Evolutionary conservation across 768 basidiomycete species (phyloP).

Genomic region (Rhizopogon roseolus): DNA sequence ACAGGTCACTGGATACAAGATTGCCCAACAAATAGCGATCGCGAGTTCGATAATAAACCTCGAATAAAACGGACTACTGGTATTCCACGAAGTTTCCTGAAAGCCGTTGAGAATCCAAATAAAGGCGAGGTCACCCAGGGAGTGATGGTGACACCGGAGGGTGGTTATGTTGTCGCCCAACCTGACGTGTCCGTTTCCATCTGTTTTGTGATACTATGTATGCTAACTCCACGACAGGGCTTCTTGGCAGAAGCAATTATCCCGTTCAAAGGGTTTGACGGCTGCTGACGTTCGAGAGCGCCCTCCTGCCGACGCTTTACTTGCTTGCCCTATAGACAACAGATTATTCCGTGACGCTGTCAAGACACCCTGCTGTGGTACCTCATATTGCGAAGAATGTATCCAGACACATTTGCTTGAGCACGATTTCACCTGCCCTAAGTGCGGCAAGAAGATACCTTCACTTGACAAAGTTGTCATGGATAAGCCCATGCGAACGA

Average conservation of each 20-base stretch:
- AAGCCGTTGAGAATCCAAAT: slow-evolving; percentile 87
- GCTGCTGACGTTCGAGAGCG: slow-evolving; percentile 88
- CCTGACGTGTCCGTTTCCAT: slow-evolving; percentile 78
- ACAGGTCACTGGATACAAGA: slow-evolving; percentile 99
- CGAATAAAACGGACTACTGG: slow-evolving; percentile 98
- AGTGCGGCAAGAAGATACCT: slow-evolving; percentile 82
- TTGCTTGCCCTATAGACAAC: slow-evolving; percentile 89
- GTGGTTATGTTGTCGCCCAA: slow-evolving; percentile 95
- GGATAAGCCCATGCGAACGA: slow-evolving; percentile 77
- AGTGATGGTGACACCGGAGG: slow-evolving; percentile 98
- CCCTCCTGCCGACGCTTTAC: slow-evolving; percentile 68
- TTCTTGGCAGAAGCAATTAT: slow-evolving; percentile 92
- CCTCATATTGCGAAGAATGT: slow-evolving; percentile 93
- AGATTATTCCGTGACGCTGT: slow-evolving; percentile 92
- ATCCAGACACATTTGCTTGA: slow-evolving; percentile 92
- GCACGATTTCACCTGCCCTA: slow-evolving; percentile 91
- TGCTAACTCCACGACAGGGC: slow-evolving; percentile 43
- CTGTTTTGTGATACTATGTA: background rate
- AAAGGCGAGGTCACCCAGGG: slow-evolving; percentile 71
- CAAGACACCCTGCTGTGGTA: slow-evolving; percentile 92
- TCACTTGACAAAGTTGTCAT: slow-evolving; percentile 82
- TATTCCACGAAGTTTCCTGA: slow-evolving; percentile 96
- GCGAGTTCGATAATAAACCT: slow-evolving; percentile 90
- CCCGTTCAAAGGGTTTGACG: slow-evolving; percentile 74
- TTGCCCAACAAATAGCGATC: slow-evolving; percentile 95